Evolutionary conservation across 805 yeast species (phyloP), one percentile per base, ranked within the genome.

Genomic region (Nakazawaea ernobii): DNA sequence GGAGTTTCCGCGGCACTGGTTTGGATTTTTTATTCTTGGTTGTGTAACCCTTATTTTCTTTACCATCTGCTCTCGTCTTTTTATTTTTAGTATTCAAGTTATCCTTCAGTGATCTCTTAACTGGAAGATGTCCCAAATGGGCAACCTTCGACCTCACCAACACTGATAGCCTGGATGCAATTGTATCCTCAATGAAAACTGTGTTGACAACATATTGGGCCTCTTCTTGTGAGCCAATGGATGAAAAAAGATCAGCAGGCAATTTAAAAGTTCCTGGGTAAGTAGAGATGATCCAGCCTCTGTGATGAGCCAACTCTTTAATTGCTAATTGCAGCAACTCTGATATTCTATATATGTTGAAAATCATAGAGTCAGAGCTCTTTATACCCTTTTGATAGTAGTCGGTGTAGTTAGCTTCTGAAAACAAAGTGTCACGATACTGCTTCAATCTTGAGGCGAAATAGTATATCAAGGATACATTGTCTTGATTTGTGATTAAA

Each of bases 241-340:
- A 79, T n/a, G 71, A 66, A 62, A 75, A 88, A 8, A 86, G 59
- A 58, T 89, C 96, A n/a, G 72, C 64, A 0, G 92, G 83, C 15
- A 89, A 61, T 15, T 78, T 76, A 14, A 85, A 62, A 55, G 83
- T 85, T 1, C 92, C 95, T 0, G 96, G 95, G 80, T 91, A 90
- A 0, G 90, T 80, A 24, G 82, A 77, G 48, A 86, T 69, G 20
- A 75, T 75, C 95, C 96, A 88, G 10, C 43, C 37, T 55, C 74
- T 80, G 24, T 65, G 57, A 24, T 76, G 82, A 38, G 82, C 77
- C 24, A 79, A 65, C 48, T 76, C 79, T 46, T 81, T 75, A 40
- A 89, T 70, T 6, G 79, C 66, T 49, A 85, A 63, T 60, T 86
- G 95, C 1, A 89, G 70, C 36, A 90, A 62, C 55, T 90, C 97